These are phyloP conservation scores for Ogataea allantospora DNA, from an alignment of 805 yeast species.

Conservation along the genomic window DNA sequence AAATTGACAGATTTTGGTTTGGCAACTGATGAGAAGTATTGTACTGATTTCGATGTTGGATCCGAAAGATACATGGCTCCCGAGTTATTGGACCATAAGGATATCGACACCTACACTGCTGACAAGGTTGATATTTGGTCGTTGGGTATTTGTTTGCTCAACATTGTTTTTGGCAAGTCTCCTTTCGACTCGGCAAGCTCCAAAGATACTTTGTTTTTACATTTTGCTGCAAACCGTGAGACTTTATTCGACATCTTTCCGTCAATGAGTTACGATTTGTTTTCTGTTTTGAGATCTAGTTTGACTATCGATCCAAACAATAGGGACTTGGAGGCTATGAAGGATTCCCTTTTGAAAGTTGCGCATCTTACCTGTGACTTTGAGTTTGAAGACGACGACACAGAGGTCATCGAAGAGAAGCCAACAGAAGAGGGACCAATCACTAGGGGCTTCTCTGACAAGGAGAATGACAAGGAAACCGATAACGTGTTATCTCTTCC, in stretches of 20 bases:
- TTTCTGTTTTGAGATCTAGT: slow-evolving; percentile 74
- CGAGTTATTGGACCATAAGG: slow-evolving; percentile 65
- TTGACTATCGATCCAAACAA: slow-evolving; percentile 85
- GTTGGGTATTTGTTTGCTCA: slow-evolving; percentile 76
- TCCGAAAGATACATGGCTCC: slow-evolving; percentile 95
- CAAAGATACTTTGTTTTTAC: slow-evolving; percentile 73
- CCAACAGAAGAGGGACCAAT: slow-evolving; percentile 14
- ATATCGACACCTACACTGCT: slow-evolving; percentile 65
- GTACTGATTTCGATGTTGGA: slow-evolving; percentile 81
- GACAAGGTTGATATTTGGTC: slow-evolving; percentile 89
- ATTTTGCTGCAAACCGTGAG: slow-evolving; percentile 85
- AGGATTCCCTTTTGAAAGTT: slow-evolving; percentile 55
- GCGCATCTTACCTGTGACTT: slow-evolving; percentile 82
- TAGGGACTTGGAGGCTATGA: slow-evolving; percentile 64
- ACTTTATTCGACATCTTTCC: slow-evolving; percentile 90
- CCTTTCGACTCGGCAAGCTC: slow-evolving; percentile 83
- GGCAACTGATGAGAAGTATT: slow-evolving; percentile 50
- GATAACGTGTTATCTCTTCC: slow-evolving; percentile 4
- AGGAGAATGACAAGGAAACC: slow-evolving; percentile 26
- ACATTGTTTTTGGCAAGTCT: slow-evolving; percentile 82
- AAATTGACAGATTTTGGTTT: slow-evolving; percentile 60
- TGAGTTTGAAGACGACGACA: slow-evolving; percentile 42
- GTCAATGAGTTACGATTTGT: slow-evolving; percentile 80
- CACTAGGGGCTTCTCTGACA: slow-evolving; percentile 17
- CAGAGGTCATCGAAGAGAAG: slow-evolving; percentile 20